Evolutionary conservation across 2,329 filamentous ascomycete genomes (phyloP), one percentile per base, ranked within the genome.

Genomic region (Talaromyces islandicus): DNA sequence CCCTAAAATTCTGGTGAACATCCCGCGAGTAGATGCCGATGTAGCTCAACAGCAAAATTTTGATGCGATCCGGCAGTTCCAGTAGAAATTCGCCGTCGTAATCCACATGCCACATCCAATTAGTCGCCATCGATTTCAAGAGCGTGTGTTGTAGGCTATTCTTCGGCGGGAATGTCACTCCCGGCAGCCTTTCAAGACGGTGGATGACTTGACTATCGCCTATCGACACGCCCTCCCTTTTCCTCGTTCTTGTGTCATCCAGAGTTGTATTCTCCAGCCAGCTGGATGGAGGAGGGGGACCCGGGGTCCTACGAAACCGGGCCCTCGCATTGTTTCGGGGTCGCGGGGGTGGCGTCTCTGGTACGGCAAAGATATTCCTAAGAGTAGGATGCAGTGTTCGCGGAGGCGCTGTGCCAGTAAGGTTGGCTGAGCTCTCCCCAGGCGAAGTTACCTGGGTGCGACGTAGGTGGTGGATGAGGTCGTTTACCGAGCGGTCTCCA

Each of bases 61-160:
- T 84, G 6, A 85, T 66, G 46, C 76, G 75, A 17, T 75, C 70
- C 0, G 85, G 83, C 12, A 87, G 66, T 3, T 80, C 73, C 1
- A 77, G 73, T 2, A 88, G 70, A 55, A 82, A 83, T 19, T 80
- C 72, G 59, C 82, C 79, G 65, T 87, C 83, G 63, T 85, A 85
- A 56, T 82, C 77, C 27, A 81, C 69, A 62, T 87, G 79, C 70
- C 80, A 79, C 10, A 77, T 69, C 85, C 85, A 88, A 25, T 84
- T 78, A 25, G 70, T 66, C 2, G 84, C 83, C 65, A 87, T 80
- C 0, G 77, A 75, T 64, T 81, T 84, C 41, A 88, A 67, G 17
- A 79, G 69, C 5, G 75, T 67, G 69, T 86, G 79, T 52, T 80
- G 64, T 7, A 88, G 71, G 57, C 78, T 82, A n/a, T 61, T 55